Evolutionary conservation across 108 stramenopile species (phyloP).

Genomic region (Skeletonema potamos): DNA sequence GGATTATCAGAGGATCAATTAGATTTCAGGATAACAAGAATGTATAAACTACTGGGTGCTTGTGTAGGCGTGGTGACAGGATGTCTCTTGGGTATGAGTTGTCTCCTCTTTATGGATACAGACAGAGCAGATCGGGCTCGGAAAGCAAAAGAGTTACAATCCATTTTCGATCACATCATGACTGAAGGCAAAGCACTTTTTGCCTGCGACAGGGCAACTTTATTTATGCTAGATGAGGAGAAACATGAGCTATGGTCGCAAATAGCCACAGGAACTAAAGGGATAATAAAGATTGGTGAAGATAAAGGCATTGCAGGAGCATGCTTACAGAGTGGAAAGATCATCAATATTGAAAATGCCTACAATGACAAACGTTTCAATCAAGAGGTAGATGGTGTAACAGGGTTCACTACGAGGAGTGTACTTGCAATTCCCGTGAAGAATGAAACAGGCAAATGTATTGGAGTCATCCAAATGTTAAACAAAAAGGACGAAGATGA

Average conservation of each 20-base stretch:
- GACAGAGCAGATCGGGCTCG: conserved; percentile 63
- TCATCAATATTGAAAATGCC: conserved; percentile 59
- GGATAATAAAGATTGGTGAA: conserved; percentile 45
- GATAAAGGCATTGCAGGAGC: conserved; percentile 50
- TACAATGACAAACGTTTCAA: conserved; percentile 65
- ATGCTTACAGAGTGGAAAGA: conserved; percentile 24
- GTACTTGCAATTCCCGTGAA: conserved; percentile 55
- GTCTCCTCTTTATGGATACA: conserved; percentile 82
- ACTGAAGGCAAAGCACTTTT: conserved; percentile 48
- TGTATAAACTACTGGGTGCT: conserved; percentile 54
- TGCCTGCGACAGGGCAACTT: conserved; percentile 54
- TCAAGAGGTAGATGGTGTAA: conserved; percentile 50
- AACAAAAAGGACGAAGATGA: conserved; percentile 57
- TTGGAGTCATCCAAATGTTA: conserved; percentile 60
- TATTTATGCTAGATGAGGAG: conserved; percentile 57
- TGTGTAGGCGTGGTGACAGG: conserved; percentile 81
- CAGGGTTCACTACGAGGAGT: conserved; percentile 63
- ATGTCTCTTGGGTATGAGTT: conserved; percentile 82
- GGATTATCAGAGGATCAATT: conserved; percentile 62
- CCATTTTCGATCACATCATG: conserved; percentile 62
- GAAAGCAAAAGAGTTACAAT: conserved; percentile 64
- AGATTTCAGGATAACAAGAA: conserved; percentile 28
- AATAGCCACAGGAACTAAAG: conserved; percentile 45
- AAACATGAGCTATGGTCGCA: conserved; percentile 51
- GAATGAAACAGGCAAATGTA: conserved; percentile 35